Evolutionary conservation across 163 green algal species (phyloP).

Genomic region (Chloromonas sp.): DNA sequence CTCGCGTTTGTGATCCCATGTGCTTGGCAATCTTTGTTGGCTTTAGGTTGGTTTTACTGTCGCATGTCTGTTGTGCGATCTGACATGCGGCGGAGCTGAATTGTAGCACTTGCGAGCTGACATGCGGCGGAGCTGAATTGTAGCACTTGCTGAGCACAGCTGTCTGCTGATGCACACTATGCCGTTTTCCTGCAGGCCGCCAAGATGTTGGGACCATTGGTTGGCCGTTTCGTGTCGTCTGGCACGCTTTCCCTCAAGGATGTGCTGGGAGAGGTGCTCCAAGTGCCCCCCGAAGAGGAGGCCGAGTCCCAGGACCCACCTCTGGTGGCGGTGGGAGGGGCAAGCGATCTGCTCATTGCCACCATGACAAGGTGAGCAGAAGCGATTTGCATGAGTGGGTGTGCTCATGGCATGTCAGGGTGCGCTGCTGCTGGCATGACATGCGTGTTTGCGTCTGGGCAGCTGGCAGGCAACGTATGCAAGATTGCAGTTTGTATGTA

Average conservation of each 20-base stretch:
- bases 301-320: background rate
- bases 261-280: background rate
- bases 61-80: too few relatives aligned
- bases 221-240: background rate
- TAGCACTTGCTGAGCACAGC: background rate
- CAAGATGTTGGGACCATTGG: background rate
- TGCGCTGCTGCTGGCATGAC: background rate
- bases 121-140: too few relatives aligned
- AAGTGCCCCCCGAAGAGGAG: background rate
- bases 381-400: background rate
- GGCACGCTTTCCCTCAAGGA: background rate
- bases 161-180: background rate
- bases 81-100: too few relatives aligned
- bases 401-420: too few relatives aligned
- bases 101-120: too few relatives aligned
- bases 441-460: background rate
- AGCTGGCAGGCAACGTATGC: background rate
- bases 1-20: too few relatives aligned
- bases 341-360: background rate
- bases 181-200: too few relatives aligned
- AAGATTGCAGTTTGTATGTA: background rate
- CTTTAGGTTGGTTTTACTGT: too few relatives aligned
- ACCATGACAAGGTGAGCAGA: background rate
- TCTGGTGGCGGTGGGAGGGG: background rate
- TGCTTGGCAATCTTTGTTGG: too few relatives aligned